Evolutionary conservation across 768 basidiomycete species (phyloP), one percentile per base, ranked within the genome.

Genomic region (Lactifluus volemus): DNA sequence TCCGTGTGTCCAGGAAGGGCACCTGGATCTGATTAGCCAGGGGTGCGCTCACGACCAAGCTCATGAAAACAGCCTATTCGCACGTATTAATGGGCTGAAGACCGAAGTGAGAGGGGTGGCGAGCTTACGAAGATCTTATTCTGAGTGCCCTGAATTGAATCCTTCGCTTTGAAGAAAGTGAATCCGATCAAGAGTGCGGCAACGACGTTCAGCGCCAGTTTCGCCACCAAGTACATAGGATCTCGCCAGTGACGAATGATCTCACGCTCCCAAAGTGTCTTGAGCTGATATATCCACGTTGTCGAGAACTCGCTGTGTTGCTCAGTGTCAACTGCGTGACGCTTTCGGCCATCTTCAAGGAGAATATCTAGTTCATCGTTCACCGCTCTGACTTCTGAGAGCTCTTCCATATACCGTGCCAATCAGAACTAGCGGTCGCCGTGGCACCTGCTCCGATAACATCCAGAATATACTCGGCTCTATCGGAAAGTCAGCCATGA

Each of bases 361-460:
- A 84, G 72, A 1, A 63, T 49, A 7, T 77, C 75, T 41, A 84
- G 76, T 49, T 82, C 76, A 7, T 69, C 55, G 53, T 77, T 70
- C 51, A 80, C 70, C 2, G 44, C 44, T 8, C 55, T 63, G 45
- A 75, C 73, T 61, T 84, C 78, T 0, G 70, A 0, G 78, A 80
- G 30, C 76, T 67, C 44, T 71, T 69, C 83, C 82, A 85, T 1
- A 73, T 60, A 11, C 75, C 68, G 53, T 79, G 70, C 83, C 84
- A 86, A 66, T 85, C 77, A 19, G 69, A 68, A 10, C 67, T 58
- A 5, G 72, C 74, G 10, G 73, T 71, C 5, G 78, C 75, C 0
- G 81, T 78, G 5, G 78, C 77, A 4, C 83, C 84, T 5, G 84
- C 81, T 19, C 82, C 84, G 44, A 84, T 84, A 29, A 76, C 78